Base-by-base conservation (phyloP, 371 early-diverging fungal species). In the Mucor irregularis region DNA sequence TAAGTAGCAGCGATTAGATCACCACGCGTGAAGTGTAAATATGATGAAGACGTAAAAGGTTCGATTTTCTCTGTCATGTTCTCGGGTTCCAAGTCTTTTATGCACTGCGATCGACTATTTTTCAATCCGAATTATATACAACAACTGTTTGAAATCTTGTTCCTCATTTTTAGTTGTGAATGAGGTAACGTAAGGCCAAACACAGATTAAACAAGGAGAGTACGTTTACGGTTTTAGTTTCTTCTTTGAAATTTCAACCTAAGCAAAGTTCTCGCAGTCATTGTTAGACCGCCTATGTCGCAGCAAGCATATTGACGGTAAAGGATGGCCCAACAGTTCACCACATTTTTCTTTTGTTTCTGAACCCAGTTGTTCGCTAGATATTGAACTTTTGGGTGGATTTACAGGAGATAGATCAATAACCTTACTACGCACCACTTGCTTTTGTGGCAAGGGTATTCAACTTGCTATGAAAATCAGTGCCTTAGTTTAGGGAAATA, bases 81-180 rank as follows among this genome's bases (percentile, higher is more conserved):
- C 46, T 56, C 51, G 49, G 13, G 48, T 57, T 56, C 46, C 17
- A 42, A 42, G 38, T 44, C 24, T 46, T 17, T 26, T 17, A n/a
- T 33, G 31, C 24, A 42, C 42, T 24, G 10, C 24, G 39, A 17
- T 51, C 51, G 51, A 37, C 30, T 26, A 14, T 53, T 40, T 28
- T 28, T 35, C 54, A 31, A 25, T 28, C 10, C 45, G 45, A 26
- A n/a, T 26, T 17, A 51, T 51, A 14, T n/a, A 14, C n/a, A 13
- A 28, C 35, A 13, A 56, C 31, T 69, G 77, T 74, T 73, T 64
- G 78, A 66, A 78, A 74, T 74, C 75, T 78, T 74, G 73, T 67
- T 69, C 56, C 37, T 51, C 61, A 61, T 73, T 68, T 53, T 57
- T 51, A 61, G 56, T 38, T 48, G 44, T 56, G 57, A 64, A 33